These are phyloP conservation scores for Echinochloa phyllopogon DNA, from an alignment of 176 grass and related monocot genomes.

Conservation along the genomic window DNA sequence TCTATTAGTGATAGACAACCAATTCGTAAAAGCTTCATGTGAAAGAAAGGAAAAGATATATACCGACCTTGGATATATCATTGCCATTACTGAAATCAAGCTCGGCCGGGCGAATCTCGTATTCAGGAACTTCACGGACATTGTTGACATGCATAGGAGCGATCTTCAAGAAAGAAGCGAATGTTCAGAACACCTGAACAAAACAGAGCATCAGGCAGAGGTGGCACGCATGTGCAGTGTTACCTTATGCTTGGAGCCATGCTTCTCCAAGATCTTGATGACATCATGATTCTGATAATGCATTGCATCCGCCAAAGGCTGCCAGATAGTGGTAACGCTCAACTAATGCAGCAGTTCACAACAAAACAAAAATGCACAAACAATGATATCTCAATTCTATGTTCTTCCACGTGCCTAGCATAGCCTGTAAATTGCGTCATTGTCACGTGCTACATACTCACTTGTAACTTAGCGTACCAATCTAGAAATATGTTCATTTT, in stretches of 20 bases:
- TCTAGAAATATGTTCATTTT: neutral
- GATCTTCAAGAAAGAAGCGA: slow-evolving; percentile 63
- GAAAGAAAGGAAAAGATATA: neutral
- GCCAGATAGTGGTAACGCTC: slow-evolving; percentile 43
- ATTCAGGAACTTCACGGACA: slow-evolving; percentile 81
- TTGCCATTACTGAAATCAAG: slow-evolving; percentile 80
- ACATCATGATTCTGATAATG: slow-evolving; percentile 93
- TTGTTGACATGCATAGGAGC: slow-evolving; percentile 81
- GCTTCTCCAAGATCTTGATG: slow-evolving; percentile 90
- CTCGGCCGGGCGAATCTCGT: slow-evolving; percentile 74
- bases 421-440: neutral
- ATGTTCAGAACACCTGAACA: slow-evolving; percentile 39
- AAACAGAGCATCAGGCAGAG: slow-evolving; percentile 42
- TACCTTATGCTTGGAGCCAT: slow-evolving; percentile 80
- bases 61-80: slow-evolving; percentile 72
- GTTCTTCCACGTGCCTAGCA: slow-evolving; percentile 10
- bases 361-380: neutral
- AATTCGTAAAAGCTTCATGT: neutral
- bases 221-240: neutral
- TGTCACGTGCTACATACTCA: neutral
- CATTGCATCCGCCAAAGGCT: slow-evolving; percentile 98
- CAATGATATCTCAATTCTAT: neutral
- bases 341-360: slow-evolving; percentile 44
- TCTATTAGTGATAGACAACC: slow-evolving; percentile 6
- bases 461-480: neutral